A percentile compares a stretch with the other conserved stretches of the same genome.
These are phyloP conservation scores for Pichia sp. DNA, from an alignment of 1,139 yeast species.

Conservation along the genomic window DNA sequence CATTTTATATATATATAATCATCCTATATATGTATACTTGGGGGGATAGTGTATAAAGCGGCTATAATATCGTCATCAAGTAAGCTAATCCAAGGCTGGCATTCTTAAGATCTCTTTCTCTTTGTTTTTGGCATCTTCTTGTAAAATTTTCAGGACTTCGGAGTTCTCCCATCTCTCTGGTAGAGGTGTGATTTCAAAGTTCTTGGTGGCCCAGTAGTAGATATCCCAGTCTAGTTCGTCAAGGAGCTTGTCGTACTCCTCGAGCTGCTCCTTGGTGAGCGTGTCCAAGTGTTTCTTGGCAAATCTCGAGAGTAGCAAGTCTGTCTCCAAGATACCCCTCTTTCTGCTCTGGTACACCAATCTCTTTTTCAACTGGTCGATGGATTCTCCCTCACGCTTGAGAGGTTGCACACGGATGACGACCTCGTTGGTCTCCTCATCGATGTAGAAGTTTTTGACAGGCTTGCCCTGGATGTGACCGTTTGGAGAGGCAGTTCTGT, in stretches of 20 bases:
- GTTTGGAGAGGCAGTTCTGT: slow-evolving; percentile 15
- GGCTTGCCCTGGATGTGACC: slow-evolving; percentile 22
- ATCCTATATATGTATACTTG: not conserved
- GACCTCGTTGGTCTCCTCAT: slow-evolving; percentile 32
- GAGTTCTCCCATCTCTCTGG: slow-evolving; percentile 82
- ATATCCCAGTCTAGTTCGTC: slow-evolving; percentile 98
- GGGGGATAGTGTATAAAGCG: no score
- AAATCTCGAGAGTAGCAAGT: slow-evolving; percentile 75
- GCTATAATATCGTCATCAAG: no score
- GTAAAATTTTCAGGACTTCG: slow-evolving; percentile 58
- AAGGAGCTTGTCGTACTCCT: slow-evolving; percentile 78
- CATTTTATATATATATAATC: not conserved
- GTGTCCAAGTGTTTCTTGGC: slow-evolving; percentile 66
- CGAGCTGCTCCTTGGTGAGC: slow-evolving; percentile 63
- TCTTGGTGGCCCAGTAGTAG: slow-evolving; percentile 93
- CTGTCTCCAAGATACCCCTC: slow-evolving; percentile 93
- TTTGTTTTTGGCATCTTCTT: slow-evolving; percentile 69
- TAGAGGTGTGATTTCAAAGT: slow-evolving; percentile 72
- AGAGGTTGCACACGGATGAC: slow-evolving; percentile 67
- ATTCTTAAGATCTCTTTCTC: slow-evolving; percentile 74
- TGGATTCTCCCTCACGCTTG: slow-evolving; percentile 67
- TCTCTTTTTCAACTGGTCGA: slow-evolving; percentile 77
- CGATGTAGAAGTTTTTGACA: slow-evolving; percentile 20
- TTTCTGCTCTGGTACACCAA: slow-evolving; percentile 87
- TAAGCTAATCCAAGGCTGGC: slow-evolving; percentile 46